phyloP scores from a whole-genome alignment of 306 rosid species.

The Vigna unguiculata region DNA sequence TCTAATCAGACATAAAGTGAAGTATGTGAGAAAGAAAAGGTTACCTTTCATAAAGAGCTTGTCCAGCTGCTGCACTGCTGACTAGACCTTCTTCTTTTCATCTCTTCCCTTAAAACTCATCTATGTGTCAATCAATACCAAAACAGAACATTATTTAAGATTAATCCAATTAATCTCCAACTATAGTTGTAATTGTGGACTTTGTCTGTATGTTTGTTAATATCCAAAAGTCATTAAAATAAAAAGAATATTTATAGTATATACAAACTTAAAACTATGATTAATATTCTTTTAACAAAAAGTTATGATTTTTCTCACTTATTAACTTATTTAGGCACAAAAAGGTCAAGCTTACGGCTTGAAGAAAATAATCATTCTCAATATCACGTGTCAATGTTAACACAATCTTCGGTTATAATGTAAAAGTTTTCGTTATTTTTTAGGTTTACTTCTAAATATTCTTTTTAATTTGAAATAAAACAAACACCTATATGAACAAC shows the following conservation, averaged over 20 bases:
- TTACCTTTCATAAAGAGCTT: slow-evolving; percentile 48
- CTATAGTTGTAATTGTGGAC: not conserved
- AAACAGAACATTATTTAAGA: not conserved
- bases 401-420: slow-evolving; percentile 1
- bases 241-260: not conserved
- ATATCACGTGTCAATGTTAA: not conserved
- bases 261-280: not conserved
- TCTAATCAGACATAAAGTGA: not conserved
- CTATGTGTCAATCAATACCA: not conserved
- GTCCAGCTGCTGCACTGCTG: slow-evolving; percentile 46
- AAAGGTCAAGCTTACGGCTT: not conserved
- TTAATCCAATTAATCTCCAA: not conserved
- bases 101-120: not conserved
- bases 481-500: not conserved
- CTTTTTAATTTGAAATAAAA: not conserved
- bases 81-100: slow-evolving; percentile 47
- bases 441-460: not conserved
- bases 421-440: not conserved
- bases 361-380: not conserved
- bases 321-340: not conserved
- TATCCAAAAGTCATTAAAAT: not conserved
- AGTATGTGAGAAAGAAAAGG: not conserved
- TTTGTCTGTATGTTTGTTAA: not conserved
- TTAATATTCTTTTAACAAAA: no score
- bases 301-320: not conserved